phyloP scores from a whole-genome alignment of 2,329 filamentous ascomycete genomes.

The Botrytis fabae region DNA sequence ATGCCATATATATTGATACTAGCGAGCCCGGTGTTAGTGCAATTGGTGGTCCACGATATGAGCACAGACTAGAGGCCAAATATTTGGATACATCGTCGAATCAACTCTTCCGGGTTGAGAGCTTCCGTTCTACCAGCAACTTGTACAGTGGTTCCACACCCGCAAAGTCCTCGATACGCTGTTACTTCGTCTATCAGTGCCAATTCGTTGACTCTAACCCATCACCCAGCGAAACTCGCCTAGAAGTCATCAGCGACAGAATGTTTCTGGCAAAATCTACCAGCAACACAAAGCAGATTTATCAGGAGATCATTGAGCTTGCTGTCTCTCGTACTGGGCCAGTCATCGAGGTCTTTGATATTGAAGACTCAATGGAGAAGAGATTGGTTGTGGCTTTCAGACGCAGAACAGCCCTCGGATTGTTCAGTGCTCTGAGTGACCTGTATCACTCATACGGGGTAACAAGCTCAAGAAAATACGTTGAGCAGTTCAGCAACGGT shows the following conservation, averaged over 20 bases:
- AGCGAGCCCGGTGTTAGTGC: constrained; percentile 82
- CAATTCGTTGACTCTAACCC: constrained; percentile 79
- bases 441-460: constrained; percentile 98
- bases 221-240: constrained; percentile 74
- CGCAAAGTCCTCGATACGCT: constrained; percentile 81
- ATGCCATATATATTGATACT: constrained; percentile 98
- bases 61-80: constrained; percentile 90
- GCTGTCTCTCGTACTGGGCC: constrained; percentile 85
- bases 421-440: constrained; percentile 94
- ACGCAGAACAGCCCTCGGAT: constrained; percentile 83
- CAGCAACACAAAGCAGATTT: constrained; percentile 91
- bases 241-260: constrained; percentile 89
- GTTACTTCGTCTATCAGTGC: constrained; percentile 99
- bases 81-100: constrained; percentile 79
- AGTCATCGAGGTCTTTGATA: constrained; percentile 97
- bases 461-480: constrained; percentile 94
- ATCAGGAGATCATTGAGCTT: constrained; percentile 87
- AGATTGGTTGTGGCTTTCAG: constrained; percentile 93
- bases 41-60: constrained; percentile 81
- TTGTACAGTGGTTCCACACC: constrained; percentile 61
- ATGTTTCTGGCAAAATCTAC: constrained; percentile 96
- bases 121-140: constrained; percentile 86
- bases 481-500: constrained; percentile 98
- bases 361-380: constrained; percentile 89
- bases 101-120: constrained; percentile 87